Base-by-base conservation (phyloP, 805 yeast species). In the Saturnispora gosingensis region DNA sequence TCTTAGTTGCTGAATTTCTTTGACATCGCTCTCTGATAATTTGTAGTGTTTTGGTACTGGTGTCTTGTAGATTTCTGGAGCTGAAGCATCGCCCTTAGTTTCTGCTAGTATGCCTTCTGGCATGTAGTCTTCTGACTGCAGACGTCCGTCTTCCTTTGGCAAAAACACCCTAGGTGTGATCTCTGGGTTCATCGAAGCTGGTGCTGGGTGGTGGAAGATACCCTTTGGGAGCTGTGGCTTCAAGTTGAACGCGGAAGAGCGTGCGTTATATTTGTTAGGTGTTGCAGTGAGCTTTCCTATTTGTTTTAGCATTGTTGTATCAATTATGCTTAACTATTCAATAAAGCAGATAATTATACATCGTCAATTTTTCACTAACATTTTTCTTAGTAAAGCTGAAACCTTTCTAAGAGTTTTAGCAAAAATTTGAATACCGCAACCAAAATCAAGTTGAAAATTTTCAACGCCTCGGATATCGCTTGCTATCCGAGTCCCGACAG, bases 201-300 rank as follows among this genome's bases (percentile, higher is more conserved):
- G 72, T 13, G 72, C 63, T 34, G 72, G 72, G 48, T 67, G 69
- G 51, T 58, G 65, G 50, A 58, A 66, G 9, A 68, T 46, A 1
- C 72, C 72, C 11, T 59, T 54, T 13, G 72, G 71, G 28, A 67
- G 54, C 10, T 50, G 50, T 25, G 70, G 71, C 48, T 60, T 67
- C 28, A 67, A 42, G 49, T 69, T 69, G 59, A 67, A 69, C 7
- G 67, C 72, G 18, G 71, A 66, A 1, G 71, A 66, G 54, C 63
- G 68, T 5, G 65, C 43, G 49, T 67, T 68, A 56, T 60, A 69
- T 53, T 66, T 67, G 53, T 68, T 69, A 20, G 72, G 72, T 3
- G 70, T 67, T 9, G 59, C 52, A 3, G 67, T 58, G n/a, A 67
- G 52, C 46, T 65, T 63, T 27, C 20, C 38, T 9, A 46, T 36